Percentiles rank a stretch among this genome's conserved stretches.
Conservation (phyloP, 2,329 filamentous ascomycete species). For the Botrytis sinoallii region DNA sequence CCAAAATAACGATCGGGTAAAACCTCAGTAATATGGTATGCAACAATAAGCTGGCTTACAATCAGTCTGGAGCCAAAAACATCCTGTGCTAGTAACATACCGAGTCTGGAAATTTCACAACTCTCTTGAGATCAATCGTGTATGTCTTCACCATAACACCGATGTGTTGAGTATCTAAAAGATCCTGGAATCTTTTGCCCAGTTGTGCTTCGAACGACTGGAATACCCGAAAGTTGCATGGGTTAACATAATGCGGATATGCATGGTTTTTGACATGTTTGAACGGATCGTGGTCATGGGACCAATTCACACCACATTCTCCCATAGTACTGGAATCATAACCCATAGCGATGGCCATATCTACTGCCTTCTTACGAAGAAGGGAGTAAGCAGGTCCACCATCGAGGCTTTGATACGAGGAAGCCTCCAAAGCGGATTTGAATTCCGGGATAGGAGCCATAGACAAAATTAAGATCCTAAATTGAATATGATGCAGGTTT, state of each 20-base stretch:
- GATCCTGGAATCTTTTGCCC: neutral
- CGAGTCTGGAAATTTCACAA: neutral
- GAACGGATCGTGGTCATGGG: slow-evolving; percentile 11
- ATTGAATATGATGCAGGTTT: no score
- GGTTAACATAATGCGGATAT: neutral
- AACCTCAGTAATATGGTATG: slow-evolving; percentile 4
- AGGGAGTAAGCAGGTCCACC: slow-evolving; percentile 6
- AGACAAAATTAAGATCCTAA: neutral
- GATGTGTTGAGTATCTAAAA: neutral
- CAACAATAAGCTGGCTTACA: neutral
- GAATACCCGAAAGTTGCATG: slow-evolving; percentile 10
- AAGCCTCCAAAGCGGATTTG: neutral
- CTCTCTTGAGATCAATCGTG: slow-evolving; percentile 3
- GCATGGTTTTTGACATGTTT: slow-evolving; percentile 4
- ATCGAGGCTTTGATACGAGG: slow-evolving; percentile 16
- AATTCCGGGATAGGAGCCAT: slow-evolving; percentile 10
- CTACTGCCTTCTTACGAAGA: slow-evolving; percentile 5
- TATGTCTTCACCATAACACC: neutral
- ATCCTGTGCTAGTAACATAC: neutral
- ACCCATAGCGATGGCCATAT: slow-evolving; percentile 15
- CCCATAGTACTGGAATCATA: slow-evolving; percentile 18
- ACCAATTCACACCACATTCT: slow-evolving; percentile 11
- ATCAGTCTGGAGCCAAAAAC: neutral
- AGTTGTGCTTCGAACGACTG: neutral
- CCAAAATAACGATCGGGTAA: slow-evolving; percentile 11